phyloP scores from a whole-genome alignment of 306 rosid genomes.

The Echinosophora koreensis region DNA sequence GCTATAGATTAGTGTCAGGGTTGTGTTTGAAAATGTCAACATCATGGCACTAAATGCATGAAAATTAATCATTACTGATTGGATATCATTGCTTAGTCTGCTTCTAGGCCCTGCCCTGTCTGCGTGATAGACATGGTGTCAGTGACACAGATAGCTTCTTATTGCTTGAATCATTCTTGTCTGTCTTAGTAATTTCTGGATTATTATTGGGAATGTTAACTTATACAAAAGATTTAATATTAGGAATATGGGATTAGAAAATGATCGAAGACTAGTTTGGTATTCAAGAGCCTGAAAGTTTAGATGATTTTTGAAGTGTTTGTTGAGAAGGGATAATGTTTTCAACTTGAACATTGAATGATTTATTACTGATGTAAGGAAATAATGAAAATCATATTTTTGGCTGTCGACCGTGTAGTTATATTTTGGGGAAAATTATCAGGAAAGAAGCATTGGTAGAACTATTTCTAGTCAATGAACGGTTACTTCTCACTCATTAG shows the following conservation, averaged over 20 bases:
- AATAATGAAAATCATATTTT: not conserved
- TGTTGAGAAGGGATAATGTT: not conserved
- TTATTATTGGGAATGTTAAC: not conserved
- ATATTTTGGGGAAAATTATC: not conserved
- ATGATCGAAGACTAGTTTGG: not conserved
- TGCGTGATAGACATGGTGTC: too few relatives aligned
- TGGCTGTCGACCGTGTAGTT: not conserved
- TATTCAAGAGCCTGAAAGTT: not conserved
- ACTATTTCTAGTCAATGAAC: not conserved
- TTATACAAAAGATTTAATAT: not conserved
- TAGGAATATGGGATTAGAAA: conserved; percentile 28
- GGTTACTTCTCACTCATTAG: not conserved
- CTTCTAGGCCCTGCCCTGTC: not conserved
- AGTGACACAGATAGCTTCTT: not conserved
- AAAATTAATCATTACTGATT: conserved; percentile 4
- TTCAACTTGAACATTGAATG: not conserved
- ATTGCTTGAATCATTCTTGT: conserved; percentile 9
- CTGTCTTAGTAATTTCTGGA: conserved; percentile 23
- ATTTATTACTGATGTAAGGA: not conserved
- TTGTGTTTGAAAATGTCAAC: conserved; percentile 11
- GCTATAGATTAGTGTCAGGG: not conserved
- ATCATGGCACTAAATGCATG: not conserved
- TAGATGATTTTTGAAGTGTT: conserved; percentile 11
- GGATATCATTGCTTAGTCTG: not conserved
- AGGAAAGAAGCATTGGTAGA: not conserved